Conservation (phyloP, 371 early-diverging fungal species). For the Chytridium lagenaria region DNA sequence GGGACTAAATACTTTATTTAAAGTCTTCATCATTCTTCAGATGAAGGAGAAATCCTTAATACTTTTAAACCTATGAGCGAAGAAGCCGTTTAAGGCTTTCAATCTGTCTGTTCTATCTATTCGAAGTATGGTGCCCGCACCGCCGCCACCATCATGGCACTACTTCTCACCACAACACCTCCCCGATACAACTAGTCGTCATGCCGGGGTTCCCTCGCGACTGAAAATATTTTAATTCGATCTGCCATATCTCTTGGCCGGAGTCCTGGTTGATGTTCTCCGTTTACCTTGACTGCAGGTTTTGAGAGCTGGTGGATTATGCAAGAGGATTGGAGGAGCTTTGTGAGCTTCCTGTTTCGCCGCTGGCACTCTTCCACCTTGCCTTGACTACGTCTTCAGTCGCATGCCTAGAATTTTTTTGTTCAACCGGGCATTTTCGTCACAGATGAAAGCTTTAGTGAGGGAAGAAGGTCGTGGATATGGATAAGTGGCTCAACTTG, state of each 20-base stretch:
- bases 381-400: not conserved
- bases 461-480: slow-evolving; percentile 1
- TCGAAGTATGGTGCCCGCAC: not conserved
- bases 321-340: not conserved
- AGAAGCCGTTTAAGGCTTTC: not conserved
- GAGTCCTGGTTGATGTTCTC: not conserved
- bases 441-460: not conserved
- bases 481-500: too few relatives aligned
- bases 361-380: not conserved
- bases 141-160: not conserved
- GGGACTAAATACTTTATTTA: too few relatives aligned
- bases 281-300: not conserved
- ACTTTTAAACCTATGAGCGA: not conserved
- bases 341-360: not conserved
- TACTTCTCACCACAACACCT: not conserved
- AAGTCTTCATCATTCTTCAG: too few relatives aligned
- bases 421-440: not conserved
- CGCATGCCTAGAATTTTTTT: not conserved
- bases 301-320: not conserved
- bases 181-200: not conserved
- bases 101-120: slow-evolving; percentile 3
- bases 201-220: not conserved
- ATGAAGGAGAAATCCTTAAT: too few relatives aligned
- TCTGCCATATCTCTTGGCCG: not conserved
- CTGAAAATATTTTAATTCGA: not conserved